phyloP scores from a whole-genome alignment of 805 yeast species.

The Hyphopichia homilentoma region DNA sequence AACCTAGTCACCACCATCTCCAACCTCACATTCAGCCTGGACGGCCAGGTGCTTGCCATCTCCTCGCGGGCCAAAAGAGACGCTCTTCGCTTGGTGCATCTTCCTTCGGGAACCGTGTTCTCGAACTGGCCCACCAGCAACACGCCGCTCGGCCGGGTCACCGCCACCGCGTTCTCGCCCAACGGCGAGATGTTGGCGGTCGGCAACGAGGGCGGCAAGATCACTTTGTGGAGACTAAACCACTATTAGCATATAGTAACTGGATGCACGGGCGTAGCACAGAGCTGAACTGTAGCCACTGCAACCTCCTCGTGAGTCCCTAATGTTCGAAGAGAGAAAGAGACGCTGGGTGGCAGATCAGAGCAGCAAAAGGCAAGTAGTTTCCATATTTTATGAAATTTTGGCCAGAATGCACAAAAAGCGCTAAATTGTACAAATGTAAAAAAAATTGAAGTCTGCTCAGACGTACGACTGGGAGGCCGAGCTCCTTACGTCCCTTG shows the following conservation, averaged over 20 bases:
- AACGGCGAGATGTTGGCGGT: conserved; percentile 78
- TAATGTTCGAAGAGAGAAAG: too few species aligned
- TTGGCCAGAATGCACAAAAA: too few species aligned
- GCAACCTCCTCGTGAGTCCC: too few species aligned
- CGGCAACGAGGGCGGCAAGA: conserved; percentile 89
- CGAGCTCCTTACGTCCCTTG: too few species aligned
- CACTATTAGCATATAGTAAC: conserved; percentile 59
- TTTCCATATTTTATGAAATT: too few species aligned
- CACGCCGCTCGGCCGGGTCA: conserved; percentile 94
- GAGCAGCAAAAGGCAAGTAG: too few species aligned
- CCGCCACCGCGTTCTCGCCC: conserved; percentile 75
- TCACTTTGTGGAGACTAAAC: conserved; percentile 82
- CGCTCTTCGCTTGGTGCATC: conserved; percentile 79
- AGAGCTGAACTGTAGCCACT: too few species aligned
- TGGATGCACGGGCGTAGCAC: too few species aligned
- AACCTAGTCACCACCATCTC: conserved; percentile 82
- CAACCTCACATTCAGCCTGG: conserved; percentile 67
- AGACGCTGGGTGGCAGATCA: too few species aligned
- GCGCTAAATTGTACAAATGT: too few species aligned
- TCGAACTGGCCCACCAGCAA: conserved; percentile 97
- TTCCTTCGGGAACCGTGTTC: conserved; percentile 83
- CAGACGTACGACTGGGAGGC: too few species aligned
- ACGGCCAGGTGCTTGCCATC: conserved; percentile 84
- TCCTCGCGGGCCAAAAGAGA: conserved; percentile 85
- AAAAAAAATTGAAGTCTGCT: too few species aligned